Evolutionary conservation across 148 eudicot species (phyloP).

Genomic region (Nyssa sinensis): DNA sequence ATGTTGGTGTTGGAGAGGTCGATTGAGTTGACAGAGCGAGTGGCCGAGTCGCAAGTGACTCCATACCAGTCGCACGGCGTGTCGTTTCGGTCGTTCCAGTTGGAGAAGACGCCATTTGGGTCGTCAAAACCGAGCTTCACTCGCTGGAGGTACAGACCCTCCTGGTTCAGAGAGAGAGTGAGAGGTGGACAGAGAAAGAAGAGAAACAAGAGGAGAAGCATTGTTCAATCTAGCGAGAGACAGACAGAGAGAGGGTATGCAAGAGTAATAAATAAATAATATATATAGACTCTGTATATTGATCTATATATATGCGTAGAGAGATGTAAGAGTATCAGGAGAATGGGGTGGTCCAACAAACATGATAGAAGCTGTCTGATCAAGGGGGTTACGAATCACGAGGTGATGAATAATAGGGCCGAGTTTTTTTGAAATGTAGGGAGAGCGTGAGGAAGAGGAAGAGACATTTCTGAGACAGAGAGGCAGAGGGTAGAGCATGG

Average conservation of each 20-base stretch:
- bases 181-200: constrained; percentile 18
- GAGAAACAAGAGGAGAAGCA: constrained; percentile 23
- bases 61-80: constrained; percentile 68
- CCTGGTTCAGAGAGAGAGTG: constrained; percentile 44
- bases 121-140: constrained; percentile 44
- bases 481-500: neutral
- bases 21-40: constrained; percentile 43
- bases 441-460: neutral
- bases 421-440: too few species aligned
- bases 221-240: constrained; percentile 1
- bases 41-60: constrained; percentile 37
- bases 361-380: too few species aligned
- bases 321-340: too few species aligned
- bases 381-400: neutral
- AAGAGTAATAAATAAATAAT: too few species aligned
- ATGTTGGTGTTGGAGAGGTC: constrained; percentile 48
- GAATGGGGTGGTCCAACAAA: too few species aligned
- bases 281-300: too few species aligned
- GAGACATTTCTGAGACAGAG: too few species aligned
- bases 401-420: neutral
- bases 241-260: neutral
- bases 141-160: constrained; percentile 40
- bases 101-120: constrained; percentile 37
- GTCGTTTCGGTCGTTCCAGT: constrained; percentile 41
- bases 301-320: too few species aligned